phyloP scores from a whole-genome alignment of 2,329 filamentous ascomycete species.

The Botrytis cinerea region DNA sequence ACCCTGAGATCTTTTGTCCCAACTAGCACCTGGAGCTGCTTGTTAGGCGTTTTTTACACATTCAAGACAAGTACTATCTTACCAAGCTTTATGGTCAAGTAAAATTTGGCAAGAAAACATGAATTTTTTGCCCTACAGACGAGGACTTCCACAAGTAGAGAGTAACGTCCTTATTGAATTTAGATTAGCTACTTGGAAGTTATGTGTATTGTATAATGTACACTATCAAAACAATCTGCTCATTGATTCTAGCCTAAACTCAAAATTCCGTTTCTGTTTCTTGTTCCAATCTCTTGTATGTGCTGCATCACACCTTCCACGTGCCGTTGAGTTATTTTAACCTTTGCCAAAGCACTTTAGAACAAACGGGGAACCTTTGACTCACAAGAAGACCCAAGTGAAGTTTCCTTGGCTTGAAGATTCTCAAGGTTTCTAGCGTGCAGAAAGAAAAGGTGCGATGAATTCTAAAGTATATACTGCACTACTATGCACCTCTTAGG shows the following conservation, averaged over 20 bases:
- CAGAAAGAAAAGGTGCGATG: not conserved
- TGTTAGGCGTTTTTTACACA: not conserved
- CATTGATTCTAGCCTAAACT: not conserved
- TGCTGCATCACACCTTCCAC: too few species aligned
- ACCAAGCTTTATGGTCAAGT: not conserved
- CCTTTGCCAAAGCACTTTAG: not conserved
- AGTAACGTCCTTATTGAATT: too few species aligned
- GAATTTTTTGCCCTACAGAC: not conserved
- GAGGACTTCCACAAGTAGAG: not conserved
- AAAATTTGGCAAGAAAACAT: not conserved
- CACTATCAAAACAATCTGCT: not conserved
- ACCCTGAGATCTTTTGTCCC: not conserved
- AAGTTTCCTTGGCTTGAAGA: not conserved
- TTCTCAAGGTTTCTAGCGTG: not conserved
- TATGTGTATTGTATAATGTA: too few species aligned
- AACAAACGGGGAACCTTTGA: not conserved
- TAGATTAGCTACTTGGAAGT: not conserved
- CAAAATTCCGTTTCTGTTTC: not conserved
- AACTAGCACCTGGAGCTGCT: not conserved
- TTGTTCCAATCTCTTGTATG: not conserved
- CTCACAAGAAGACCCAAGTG: not conserved
- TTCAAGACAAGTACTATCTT: not conserved
- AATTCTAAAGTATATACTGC: not conserved
- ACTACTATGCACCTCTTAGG: not conserved
- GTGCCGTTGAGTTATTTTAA: too few species aligned